Conservation (phyloP, 192 early-diverging fungal species). For the Jimgerdemannia flammicorona region DNA sequence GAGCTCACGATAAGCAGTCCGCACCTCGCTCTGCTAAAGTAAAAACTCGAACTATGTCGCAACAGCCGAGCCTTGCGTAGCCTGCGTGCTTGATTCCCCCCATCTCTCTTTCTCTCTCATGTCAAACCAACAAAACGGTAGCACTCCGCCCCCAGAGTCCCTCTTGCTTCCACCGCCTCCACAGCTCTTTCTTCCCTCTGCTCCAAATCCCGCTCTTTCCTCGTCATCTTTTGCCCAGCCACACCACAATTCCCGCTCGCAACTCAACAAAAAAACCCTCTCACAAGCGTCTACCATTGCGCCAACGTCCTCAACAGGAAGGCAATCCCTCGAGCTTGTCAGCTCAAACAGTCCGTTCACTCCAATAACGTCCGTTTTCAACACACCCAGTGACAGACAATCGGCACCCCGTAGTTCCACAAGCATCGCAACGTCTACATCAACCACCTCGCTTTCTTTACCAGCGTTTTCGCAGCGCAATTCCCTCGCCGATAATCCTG, state of each 20-base stretch:
- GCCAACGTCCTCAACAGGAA: not conserved
- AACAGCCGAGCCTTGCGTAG: not conserved
- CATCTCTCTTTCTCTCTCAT: not conserved
- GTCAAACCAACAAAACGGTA: not conserved
- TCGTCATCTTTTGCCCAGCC: not conserved
- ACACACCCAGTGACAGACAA: not conserved
- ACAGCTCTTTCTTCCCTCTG: not conserved
- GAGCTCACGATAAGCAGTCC: not conserved
- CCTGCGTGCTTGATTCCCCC: not conserved
- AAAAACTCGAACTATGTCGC: too few relatives aligned
- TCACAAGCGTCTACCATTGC: not conserved
- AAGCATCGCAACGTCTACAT: not conserved
- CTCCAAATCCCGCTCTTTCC: not conserved
- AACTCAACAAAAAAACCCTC: not conserved
- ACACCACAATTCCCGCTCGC: not conserved
- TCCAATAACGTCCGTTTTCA: not conserved
- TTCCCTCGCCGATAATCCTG: not conserved
- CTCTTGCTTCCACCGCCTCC: not conserved
- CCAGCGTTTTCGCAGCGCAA: not conserved
- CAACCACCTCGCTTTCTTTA: not conserved
- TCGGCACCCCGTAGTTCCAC: not conserved
- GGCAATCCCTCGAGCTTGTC: not conserved
- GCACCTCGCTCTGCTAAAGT: too few relatives aligned
- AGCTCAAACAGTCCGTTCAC: not conserved
- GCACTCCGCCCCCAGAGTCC: not conserved